These are phyloP conservation scores for Tetrahymena borealis DNA, from an alignment of 73 alveolate genomes.

Conservation along the genomic window DNA sequence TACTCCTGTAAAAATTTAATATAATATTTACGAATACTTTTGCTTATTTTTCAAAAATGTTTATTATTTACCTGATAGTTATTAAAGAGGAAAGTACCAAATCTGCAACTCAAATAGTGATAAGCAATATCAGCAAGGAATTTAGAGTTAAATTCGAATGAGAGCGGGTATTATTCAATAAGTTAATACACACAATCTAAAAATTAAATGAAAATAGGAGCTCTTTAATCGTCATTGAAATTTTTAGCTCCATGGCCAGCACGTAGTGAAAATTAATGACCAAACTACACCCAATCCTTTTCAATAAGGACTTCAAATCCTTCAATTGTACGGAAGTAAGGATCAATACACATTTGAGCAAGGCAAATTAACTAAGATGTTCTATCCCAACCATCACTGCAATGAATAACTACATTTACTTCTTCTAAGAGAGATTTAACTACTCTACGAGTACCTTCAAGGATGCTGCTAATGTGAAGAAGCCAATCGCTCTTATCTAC, in stretches of 20 bases:
- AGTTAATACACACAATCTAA: conserved; percentile 88
- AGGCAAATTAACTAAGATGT: conserved; percentile 90
- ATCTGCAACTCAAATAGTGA: conserved; percentile 67
- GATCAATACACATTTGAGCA: conserved; percentile 83
- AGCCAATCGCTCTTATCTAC: conserved; percentile 40
- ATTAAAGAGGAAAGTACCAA: conserved; percentile 58
- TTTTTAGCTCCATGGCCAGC: conserved; percentile 63
- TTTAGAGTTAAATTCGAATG: conserved; percentile 79
- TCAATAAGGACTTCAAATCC: conserved; percentile 88
- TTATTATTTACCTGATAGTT: conserved; percentile 3
- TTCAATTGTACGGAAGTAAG: conserved; percentile 84
- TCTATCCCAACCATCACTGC: conserved; percentile 99
- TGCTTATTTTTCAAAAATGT: too few relatives aligned
- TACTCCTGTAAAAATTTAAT: not conserved
- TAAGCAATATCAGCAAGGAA: conserved; percentile 73
- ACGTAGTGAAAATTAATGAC: conserved; percentile 90
- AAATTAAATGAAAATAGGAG: conserved; percentile 90
- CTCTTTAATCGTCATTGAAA: conserved; percentile 62
- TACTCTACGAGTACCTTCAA: conserved; percentile 35
- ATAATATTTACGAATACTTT: not conserved
- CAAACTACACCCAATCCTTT: conserved; percentile 94
- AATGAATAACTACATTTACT: conserved; percentile 80
- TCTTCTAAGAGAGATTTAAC: conserved; percentile 31
- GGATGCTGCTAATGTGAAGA: conserved; percentile 30
- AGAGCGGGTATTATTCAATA: conserved; percentile 65